Conservation (phyloP, 257 asterid species). For the Petunia secreta region DNA sequence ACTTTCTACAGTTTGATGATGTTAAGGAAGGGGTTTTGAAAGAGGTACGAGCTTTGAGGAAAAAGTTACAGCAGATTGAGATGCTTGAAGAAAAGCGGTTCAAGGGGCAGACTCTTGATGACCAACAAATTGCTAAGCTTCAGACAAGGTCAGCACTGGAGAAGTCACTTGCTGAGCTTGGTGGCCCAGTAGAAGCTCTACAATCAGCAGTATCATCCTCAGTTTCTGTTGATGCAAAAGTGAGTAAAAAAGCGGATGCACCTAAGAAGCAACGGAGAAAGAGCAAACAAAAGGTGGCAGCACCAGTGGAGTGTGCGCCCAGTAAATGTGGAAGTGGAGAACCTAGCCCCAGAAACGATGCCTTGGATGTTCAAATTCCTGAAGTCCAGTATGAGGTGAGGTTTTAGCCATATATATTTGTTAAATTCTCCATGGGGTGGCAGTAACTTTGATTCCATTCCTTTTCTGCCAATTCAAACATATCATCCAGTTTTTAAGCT, state of each 20-base stretch:
- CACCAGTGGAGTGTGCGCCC: constrained; percentile 49
- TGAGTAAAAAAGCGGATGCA: constrained; percentile 45
- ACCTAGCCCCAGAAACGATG: constrained; percentile 42
- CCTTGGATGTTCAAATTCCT: constrained; percentile 44
- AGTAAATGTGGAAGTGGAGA: constrained; percentile 44
- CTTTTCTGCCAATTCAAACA: not conserved
- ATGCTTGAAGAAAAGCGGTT: constrained; percentile 82
- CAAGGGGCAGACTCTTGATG: constrained; percentile 75
- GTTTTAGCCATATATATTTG: constrained; percentile 14
- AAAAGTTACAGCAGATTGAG: constrained; percentile 97
- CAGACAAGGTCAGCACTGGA: constrained; percentile 65
- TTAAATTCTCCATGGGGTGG: not conserved
- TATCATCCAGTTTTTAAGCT: not conserved
- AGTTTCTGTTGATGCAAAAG: constrained; percentile 54
- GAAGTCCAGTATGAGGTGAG: constrained; percentile 53
- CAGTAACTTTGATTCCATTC: not conserved
- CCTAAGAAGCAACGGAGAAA: constrained; percentile 73
- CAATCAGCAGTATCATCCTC: constrained; percentile 49
- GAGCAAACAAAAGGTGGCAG: constrained; percentile 55
- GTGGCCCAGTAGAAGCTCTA: constrained; percentile 61
- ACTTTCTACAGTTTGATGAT: constrained; percentile 65
- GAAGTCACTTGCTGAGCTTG: constrained; percentile 77
- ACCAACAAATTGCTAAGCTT: constrained; percentile 85
- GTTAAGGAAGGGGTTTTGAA: constrained; percentile 57
- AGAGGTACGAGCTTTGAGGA: constrained; percentile 77